phyloP scores from a whole-genome alignment of 495 filamentous ascomycete genomes.

The Rhizodiscina lignyota region DNA sequence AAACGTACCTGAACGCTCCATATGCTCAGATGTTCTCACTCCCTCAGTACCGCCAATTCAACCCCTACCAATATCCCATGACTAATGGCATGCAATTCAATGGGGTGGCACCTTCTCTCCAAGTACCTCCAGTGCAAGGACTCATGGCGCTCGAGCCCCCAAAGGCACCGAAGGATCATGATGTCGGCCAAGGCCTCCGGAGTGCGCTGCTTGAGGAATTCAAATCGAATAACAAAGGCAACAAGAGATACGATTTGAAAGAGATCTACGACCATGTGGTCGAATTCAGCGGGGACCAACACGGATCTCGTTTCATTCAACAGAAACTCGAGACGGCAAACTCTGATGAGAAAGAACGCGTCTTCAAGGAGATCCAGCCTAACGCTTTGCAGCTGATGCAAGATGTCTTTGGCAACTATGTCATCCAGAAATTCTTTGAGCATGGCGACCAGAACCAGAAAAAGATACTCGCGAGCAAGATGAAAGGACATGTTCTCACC shows the following conservation, averaged over 20 bases:
- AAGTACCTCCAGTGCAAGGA: constrained; percentile 13
- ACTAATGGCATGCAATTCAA: constrained; percentile 16
- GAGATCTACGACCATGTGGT: constrained; percentile 82
- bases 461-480: constrained; percentile 63
- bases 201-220: constrained; percentile 71
- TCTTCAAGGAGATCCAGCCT: constrained; percentile 72
- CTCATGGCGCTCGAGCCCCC: constrained; percentile 24
- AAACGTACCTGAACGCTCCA: too few species aligned
- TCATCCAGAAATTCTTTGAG: constrained; percentile 96
- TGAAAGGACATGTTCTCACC: constrained; percentile 67
- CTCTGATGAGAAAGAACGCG: constrained; percentile 89
- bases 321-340: constrained; percentile 88
- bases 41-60: constrained; percentile 8
- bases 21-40: constrained; percentile 1
- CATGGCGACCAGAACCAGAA: constrained; percentile 93
- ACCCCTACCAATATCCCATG: constrained; percentile 13
- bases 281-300: constrained; percentile 91
- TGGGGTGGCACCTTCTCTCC: constrained; percentile 18
- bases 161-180: constrained; percentile 44
- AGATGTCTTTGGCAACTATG: constrained; percentile 95
- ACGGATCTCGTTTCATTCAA: constrained; percentile 92
- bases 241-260: constrained; percentile 72
- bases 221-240: constrained; percentile 55
- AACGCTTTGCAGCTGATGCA: constrained; percentile 84
- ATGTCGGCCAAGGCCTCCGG: constrained; percentile 44